phyloP scores from a whole-genome alignment of 345 rosid species.

The Theobroma cacao region DNA sequence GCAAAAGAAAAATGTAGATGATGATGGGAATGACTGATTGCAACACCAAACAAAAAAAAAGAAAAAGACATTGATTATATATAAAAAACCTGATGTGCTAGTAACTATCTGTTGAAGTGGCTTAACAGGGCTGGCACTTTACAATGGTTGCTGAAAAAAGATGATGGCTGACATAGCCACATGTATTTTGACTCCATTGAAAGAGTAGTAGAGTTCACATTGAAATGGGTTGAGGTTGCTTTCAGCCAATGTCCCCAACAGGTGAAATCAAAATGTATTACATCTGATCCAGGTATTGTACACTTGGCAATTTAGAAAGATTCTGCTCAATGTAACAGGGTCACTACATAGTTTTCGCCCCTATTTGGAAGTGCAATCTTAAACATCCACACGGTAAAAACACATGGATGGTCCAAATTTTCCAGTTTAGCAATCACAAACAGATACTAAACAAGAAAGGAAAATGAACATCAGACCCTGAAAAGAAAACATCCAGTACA shows the following conservation, averaged over 20 bases:
- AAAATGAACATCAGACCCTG: not conserved
- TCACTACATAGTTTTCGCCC: too few species aligned
- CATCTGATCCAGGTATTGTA: not conserved
- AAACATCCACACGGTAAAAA: too few species aligned
- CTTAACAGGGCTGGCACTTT: not conserved
- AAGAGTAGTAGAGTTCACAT: not conserved
- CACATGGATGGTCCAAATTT: too few species aligned
- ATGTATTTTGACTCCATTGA: not conserved
- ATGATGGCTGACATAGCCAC: not conserved
- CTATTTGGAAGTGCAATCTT: too few species aligned
- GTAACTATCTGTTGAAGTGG: not conserved
- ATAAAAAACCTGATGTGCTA: not conserved
- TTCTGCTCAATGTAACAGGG: too few species aligned
- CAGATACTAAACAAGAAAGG: not conserved
- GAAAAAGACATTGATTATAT: not conserved
- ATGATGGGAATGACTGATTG: constrained; percentile 22
- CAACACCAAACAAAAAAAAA: not conserved
- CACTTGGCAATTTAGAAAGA: not conserved
- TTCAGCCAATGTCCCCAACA: not conserved
- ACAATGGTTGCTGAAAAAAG: not conserved
- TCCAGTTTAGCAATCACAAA: not conserved
- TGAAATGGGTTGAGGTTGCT: not conserved
- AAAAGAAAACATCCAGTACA: too few species aligned
- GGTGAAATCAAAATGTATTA: not conserved
- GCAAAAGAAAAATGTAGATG: constrained; percentile 2